Percentiles rank a stretch among this genome's conserved stretches.
Conservation (phyloP, 306 rosid genomes). For the Ormosia semicastrata region DNA sequence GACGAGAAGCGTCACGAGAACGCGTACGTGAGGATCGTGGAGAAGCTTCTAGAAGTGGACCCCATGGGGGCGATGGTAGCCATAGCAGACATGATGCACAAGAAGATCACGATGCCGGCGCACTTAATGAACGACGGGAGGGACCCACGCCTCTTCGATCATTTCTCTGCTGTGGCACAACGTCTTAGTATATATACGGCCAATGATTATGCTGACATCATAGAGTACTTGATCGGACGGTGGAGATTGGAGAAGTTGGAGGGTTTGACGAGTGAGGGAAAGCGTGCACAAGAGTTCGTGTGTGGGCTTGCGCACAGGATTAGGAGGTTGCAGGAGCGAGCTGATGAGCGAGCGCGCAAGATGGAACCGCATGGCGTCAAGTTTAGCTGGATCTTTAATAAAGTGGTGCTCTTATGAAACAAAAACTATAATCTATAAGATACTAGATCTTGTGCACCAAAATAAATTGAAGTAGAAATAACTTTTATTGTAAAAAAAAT, state of each 20-base stretch:
- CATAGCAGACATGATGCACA: constrained; percentile 45
- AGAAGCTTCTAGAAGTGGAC: constrained; percentile 58
- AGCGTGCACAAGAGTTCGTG: constrained; percentile 46
- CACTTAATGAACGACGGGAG: constrained; percentile 50
- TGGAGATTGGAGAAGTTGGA: constrained; percentile 51
- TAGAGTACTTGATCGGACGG: constrained; percentile 43
- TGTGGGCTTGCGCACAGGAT: constrained; percentile 45
- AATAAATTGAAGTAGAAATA: too few relatives aligned
- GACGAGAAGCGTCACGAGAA: constrained; percentile 59
- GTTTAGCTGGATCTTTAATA: constrained; percentile 55
- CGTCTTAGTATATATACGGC: constrained; percentile 53
- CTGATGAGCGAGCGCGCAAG: constrained; percentile 40
- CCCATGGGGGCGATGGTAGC: constrained; percentile 38
- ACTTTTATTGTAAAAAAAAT: too few relatives aligned
- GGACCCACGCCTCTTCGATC: constrained; percentile 51
- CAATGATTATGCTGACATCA: constrained; percentile 37
- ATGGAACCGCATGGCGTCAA: constrained; percentile 30
- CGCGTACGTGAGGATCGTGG: constrained; percentile 40
- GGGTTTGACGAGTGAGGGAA: constrained; percentile 38
- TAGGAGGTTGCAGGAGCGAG: constrained; percentile 47
- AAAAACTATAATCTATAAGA: too few relatives aligned
- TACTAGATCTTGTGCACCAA: too few relatives aligned
- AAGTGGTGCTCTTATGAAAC: not conserved
- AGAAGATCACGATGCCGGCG: constrained; percentile 55
- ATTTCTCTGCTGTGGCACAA: constrained; percentile 48